phyloP scores from a whole-genome alignment of 2,329 filamentous ascomycete species.

The Fusarium goolgardi region DNA sequence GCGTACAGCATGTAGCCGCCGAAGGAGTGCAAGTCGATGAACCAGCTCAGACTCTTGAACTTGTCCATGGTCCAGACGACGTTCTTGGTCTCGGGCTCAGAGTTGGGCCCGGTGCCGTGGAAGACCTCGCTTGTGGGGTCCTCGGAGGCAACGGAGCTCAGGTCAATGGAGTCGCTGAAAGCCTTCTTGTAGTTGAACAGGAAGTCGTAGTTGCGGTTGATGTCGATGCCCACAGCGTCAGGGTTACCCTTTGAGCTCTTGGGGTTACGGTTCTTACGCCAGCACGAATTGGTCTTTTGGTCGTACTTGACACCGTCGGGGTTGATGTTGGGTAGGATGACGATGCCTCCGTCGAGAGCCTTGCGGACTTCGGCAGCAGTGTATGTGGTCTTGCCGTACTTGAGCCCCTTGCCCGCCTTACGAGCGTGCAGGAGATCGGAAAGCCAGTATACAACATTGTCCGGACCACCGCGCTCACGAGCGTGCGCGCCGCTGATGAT shows the following conservation, averaged over 20 bases:
- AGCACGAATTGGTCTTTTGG: constrained; percentile 61
- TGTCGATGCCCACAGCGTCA: constrained; percentile 59
- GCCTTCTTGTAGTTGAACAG: constrained; percentile 63
- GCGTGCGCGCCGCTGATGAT: constrained; percentile 67
- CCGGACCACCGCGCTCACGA: constrained; percentile 67
- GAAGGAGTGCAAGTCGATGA: constrained; percentile 68
- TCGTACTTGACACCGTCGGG: constrained; percentile 66
- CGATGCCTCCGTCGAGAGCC: constrained; percentile 64
- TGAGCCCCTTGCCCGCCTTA: constrained; percentile 60
- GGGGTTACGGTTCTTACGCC: constrained; percentile 68
- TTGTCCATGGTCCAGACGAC: constrained; percentile 64
- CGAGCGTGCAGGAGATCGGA: constrained; percentile 67
- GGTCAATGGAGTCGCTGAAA: constrained; percentile 56
- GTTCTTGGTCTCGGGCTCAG: constrained; percentile 67
- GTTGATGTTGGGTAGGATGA: constrained; percentile 64
- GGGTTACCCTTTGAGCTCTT: constrained; percentile 50
- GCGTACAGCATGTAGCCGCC: constrained; percentile 64
- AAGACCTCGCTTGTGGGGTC: constrained; percentile 60
- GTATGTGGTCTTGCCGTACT: constrained; percentile 64
- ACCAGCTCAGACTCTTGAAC: constrained; percentile 64
- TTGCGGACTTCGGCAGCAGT: constrained; percentile 63
- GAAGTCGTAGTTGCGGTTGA: constrained; percentile 70
- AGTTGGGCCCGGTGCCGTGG: constrained; percentile 63
- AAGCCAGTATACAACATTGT: constrained; percentile 68
- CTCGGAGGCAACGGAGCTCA: constrained; percentile 52